phyloP scores from a whole-genome alignment of 1,284 basidiomycete species.

The Sporisorium scitamineum region DNA sequence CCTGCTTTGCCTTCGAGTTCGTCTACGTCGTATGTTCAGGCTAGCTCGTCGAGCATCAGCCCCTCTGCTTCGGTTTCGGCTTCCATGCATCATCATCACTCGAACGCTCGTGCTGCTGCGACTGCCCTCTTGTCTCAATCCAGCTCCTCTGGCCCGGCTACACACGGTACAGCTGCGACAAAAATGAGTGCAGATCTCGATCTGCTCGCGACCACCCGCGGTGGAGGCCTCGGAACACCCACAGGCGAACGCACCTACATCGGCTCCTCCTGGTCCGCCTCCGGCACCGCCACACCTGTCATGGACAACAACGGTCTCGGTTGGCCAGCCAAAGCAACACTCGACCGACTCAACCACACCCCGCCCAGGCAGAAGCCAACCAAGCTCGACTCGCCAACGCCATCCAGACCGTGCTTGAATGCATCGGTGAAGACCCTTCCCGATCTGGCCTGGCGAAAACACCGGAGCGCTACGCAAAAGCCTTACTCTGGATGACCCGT shows the following conservation, averaged over 20 bases:
- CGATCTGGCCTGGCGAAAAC: conserved; percentile 90
- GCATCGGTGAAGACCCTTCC: conserved; percentile 97
- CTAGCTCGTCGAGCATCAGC: conserved; percentile 8
- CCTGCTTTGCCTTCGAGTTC: conserved; percentile 16
- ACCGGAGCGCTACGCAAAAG: conserved; percentile 95
- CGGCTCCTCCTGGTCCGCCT: conserved; percentile 38
- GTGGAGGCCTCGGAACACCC: conserved; percentile 62
- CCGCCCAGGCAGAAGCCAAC: conserved; percentile 57
- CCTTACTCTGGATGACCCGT: conserved; percentile 98
- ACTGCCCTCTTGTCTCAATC: conserved; percentile 36
- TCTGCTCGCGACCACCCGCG: conserved; percentile 36
- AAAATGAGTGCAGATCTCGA: conserved; percentile 21
- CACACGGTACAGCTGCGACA: conserved; percentile 15
- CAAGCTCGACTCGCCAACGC: conserved; percentile 80
- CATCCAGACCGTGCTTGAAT: conserved; percentile 91
- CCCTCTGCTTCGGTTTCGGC: not conserved
- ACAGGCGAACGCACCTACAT: conserved; percentile 61
- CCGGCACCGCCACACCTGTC: conserved; percentile 57
- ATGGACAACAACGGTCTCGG: conserved; percentile 67
- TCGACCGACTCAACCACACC: conserved; percentile 61
- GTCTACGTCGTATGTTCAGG: conserved; percentile 23
- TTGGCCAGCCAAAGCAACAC: conserved; percentile 65
- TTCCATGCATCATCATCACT: conserved; percentile 6
- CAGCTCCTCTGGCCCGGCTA: conserved; percentile 2
- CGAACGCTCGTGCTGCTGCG: conserved; percentile 36